These are phyloP conservation scores for Xylaria palmicola DNA, from an alignment of 495 filamentous ascomycete species.

Conservation along the genomic window DNA sequence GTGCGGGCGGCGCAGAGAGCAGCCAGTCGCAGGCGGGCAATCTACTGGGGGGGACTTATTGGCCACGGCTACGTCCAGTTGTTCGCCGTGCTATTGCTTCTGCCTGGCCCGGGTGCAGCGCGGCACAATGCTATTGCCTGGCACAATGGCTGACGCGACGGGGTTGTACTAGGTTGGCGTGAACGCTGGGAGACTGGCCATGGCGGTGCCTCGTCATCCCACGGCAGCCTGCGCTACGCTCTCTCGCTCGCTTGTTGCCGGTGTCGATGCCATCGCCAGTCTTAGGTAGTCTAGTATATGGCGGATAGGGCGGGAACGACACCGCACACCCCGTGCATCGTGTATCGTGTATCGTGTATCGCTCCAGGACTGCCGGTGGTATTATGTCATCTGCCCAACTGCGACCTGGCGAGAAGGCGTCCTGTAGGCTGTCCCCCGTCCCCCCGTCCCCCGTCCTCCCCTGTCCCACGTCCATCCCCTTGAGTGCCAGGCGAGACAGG, in stretches of 20 bases:
- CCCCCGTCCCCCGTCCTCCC: neutral
- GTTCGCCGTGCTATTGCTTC: slow-evolving; percentile 6
- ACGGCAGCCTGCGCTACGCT: neutral
- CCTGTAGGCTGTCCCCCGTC: no score
- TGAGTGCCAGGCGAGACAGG: neutral
- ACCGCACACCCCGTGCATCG: no score
- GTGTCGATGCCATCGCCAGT: neutral
- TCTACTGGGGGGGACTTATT: neutral
- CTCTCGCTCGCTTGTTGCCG: neutral
- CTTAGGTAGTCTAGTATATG: neutral
- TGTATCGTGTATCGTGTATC: no score
- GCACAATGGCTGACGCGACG: slow-evolving; percentile 10
- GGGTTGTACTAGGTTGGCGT: slow-evolving; percentile 4
- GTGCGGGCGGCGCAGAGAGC: slow-evolving; percentile 3
- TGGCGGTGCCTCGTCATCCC: slow-evolving; percentile 14
- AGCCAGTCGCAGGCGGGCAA: slow-evolving; percentile 1
- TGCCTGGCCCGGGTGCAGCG: slow-evolving; percentile 11
- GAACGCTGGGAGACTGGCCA: slow-evolving; percentile 5
- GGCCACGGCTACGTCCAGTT: neutral
- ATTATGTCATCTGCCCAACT: no score
- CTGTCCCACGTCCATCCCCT: no score
- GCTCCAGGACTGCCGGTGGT: no score
- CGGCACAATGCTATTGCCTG: slow-evolving; percentile 12
- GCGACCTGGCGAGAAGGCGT: no score
- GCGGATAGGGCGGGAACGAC: slow-evolving; percentile 10